Evolutionary conservation across 306 rosid species (phyloP), one percentile per base, ranked within the genome.

Genomic region (Begonia loranthoides): DNA sequence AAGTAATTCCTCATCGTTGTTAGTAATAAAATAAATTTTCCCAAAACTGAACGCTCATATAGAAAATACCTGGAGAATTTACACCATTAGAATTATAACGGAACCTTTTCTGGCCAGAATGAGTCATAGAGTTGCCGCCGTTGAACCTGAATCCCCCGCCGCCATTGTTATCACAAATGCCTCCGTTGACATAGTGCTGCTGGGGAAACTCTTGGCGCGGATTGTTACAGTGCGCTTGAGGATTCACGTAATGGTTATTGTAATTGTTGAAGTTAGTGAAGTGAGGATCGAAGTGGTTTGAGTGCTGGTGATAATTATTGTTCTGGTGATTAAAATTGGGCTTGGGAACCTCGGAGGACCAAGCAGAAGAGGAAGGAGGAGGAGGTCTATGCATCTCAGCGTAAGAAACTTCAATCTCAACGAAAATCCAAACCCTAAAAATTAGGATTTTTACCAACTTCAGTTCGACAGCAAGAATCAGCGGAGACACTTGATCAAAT

Each of bases 31-130:
- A 19, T 19, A 19, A 19, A 19, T 19, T 19, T 28, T 28, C 36
- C 22, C 2, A 19, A 19, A 19, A 4, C 22, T 4, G 22, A 28
- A 7, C 36, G 36, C 36, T 1, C 8, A 28, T 28, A 28, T 28
- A 28, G 36, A 28, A 7, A 28, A 28, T 28, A 28, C 36, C 87
- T 45, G 82, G 55, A 40, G 78, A 28, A 68, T 62, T 50, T 51
- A 66, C 74, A 47, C 54, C 56, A 52, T 51, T 34, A 15, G 61
- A 53, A 52, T 71, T 73, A 48, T 53, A 51, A 70, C 93, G 71
- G 1, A 39, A 38, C 55, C 78, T 63, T 66, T 70, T 66, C 41
- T 76, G 70, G 13, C 61, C 72, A 9, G 56, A 51, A 41, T 51
- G 50, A 9, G 66, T 53, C 52, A 24, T 39, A 3, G 17, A 16